Base-by-base conservation (phyloP, 495 filamentous ascomycete species). In the Staphylotrichum tortipilum region DNA sequence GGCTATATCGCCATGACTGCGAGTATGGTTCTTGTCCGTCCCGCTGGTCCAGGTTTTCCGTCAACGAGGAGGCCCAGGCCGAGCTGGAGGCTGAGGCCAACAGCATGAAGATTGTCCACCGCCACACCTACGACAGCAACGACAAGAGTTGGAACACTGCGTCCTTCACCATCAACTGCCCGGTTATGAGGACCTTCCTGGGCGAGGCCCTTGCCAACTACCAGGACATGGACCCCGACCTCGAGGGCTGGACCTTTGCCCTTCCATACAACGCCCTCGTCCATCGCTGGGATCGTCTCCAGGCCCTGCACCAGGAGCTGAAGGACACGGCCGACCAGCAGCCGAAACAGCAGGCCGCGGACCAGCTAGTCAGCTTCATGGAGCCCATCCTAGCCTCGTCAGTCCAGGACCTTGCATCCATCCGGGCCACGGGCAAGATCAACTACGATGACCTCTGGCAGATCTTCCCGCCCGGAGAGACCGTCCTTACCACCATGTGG, bases 241-340 rank as follows among this genome's bases (percentile, higher is more conserved):
- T 79, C n/a, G 62, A 76, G 46, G 67, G 70, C 3, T 68, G 81
- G 36, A 74, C 76, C 14, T 80, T 83, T 55, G 52, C 24, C 1
- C 61, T 63, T 0, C 74, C 75, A 0, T 83, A 78, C 57, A 64
- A 68, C 49, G 74, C 80, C 5, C 64, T 84, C 10, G 73, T 83
- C 22, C 78, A 83, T 56, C 73, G 82, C 15, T 83, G 80, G 80
- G 58, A 73, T 0, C 54, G 63, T 3, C 63, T 84, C 30, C 49
- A 67, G 37, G 39, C 28, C 4, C 35, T 57, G 24, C 45, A 49
- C 2, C 3, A 33, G 40, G 70, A 79, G 24, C 31, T 53, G 10
- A 7, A 36, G 26, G 68, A 77, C 18, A 29, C 52, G 2, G 61
- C 60, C 9, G 69, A 67, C 3, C 73, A 72, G 34, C 51, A 59